phyloP scores from a whole-genome alignment of 768 basidiomycete genomes.

The Macrolepiota fuliginosa region DNA sequence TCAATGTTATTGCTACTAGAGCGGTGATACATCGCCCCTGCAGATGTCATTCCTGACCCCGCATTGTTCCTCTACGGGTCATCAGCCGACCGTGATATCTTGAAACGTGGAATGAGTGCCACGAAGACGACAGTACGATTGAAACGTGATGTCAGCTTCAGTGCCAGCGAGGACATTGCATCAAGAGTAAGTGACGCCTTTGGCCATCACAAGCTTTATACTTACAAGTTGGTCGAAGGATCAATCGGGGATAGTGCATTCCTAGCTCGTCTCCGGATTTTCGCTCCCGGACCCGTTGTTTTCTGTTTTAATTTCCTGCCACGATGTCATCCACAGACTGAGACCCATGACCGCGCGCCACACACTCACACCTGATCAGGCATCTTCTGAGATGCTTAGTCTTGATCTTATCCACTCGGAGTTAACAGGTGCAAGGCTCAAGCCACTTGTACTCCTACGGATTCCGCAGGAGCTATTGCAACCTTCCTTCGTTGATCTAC shows the following conservation, averaged over 20 bases:
- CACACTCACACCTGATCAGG: neutral
- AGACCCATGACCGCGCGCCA: constrained; percentile 6
- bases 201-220: neutral
- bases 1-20: neutral
- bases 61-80: neutral
- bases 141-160: neutral
- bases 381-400: neutral
- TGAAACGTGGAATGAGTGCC: neutral
- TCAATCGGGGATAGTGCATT: neutral
- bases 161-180: neutral
- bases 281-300: neutral
- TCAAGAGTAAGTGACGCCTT: neutral
- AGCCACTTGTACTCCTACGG: neutral
- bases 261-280: neutral
- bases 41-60: neutral
- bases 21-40: neutral
- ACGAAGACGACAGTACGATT: neutral
- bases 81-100: neutral
- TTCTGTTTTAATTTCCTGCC: neutral
- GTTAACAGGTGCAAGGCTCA: neutral
- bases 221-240: neutral
- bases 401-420: neutral
- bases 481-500: neutral
- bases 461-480: neutral
- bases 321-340: neutral